Base-by-base conservation (phyloP, 1,284 basidiomycete species). In the Malassezia dermatis region DNA sequence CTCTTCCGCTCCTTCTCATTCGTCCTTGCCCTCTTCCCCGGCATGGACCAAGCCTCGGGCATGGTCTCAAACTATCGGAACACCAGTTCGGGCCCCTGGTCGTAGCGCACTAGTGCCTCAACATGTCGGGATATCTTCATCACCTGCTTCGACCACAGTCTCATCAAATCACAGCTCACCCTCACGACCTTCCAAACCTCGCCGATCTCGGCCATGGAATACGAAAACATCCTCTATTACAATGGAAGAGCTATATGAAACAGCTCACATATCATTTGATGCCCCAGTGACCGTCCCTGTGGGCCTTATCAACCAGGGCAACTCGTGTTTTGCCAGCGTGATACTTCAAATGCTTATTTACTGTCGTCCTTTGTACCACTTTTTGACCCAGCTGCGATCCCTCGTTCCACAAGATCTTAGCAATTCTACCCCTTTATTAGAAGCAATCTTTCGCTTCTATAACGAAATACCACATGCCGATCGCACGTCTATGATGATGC, bases 321-420 rank as follows among this genome's bases (percentile, higher is more conserved):
- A 98, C 77, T 86, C 95, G 82, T 98, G 93, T 76, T 98, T 95
- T 73, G 90, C 91, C 48, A 96, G 96, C 69, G 85, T 89, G 0
- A 80, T 95, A 28, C 77, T 96, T 23, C 93, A 96, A 77, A 83
- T 88, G 1, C 80, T 98, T 19, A 82, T 93, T 1, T 93, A 90
- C 76, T 90, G 86, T 66, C 81, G 82, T 13, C 88, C 87, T 1
- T 94, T 96, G 76, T 84, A 84, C 67, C 80, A 81, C 46, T 77
- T 95, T 48, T 86, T 96, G 68, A 79, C 78, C 32, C 83, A 86
- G 59, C 77, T 95, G 5, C 84, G 82, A 26, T 79, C 79, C 13
- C 58, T 71, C n/a, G 77, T 74, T 64, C 79, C 66, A 59, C 78
- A 73, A 61, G 80, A 78, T 62, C 70, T 78, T 53, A 73, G 69